These are phyloP conservation scores for Jaltomata sinuosa DNA, from an alignment of 257 asterid genomes.

Conservation along the genomic window DNA sequence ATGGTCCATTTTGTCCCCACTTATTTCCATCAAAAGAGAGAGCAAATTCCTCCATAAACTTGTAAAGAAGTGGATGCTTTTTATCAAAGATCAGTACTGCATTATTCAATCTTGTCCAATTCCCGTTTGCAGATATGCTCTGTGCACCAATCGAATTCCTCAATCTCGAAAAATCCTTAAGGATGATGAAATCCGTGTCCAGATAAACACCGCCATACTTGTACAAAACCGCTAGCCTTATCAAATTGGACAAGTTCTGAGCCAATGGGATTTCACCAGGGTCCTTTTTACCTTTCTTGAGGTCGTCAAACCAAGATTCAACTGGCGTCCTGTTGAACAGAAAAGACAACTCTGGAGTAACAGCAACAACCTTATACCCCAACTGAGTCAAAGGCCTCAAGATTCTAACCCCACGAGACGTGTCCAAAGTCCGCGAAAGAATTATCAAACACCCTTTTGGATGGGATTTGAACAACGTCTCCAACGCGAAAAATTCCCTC, in stretches of 20 bases:
- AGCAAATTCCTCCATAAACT: constrained; percentile 68
- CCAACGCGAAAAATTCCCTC: constrained; percentile 40
- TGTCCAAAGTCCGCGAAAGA: constrained; percentile 49
- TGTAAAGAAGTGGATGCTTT: constrained; percentile 41
- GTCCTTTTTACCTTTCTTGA: constrained; percentile 34
- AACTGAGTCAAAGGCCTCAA: constrained; percentile 33
- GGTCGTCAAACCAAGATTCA: constrained; percentile 39
- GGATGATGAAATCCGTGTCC: constrained; percentile 56
- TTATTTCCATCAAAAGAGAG: constrained; percentile 48
- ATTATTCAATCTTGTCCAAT: constrained; percentile 73
- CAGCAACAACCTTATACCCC: constrained; percentile 34
- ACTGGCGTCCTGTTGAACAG: constrained; percentile 44
- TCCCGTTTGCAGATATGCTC: constrained; percentile 32
- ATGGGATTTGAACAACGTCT: constrained; percentile 49
- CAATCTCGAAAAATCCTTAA: constrained; percentile 40
- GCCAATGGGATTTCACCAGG: constrained; percentile 60
- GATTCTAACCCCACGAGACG: constrained; percentile 21
- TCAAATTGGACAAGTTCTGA: constrained; percentile 62
- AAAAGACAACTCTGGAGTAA: constrained; percentile 29
- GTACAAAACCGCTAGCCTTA: constrained; percentile 56
- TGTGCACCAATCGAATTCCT: constrained; percentile 73
- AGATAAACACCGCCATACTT: constrained; percentile 68
- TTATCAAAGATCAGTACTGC: constrained; percentile 58
- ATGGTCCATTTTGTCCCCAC: constrained; percentile 89
- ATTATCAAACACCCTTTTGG: constrained; percentile 36